Evolutionary conservation across 2,329 filamentous ascomycete genomes (phyloP), one percentile per base, ranked within the genome.

Genomic region (Myrmaecium sp.): DNA sequence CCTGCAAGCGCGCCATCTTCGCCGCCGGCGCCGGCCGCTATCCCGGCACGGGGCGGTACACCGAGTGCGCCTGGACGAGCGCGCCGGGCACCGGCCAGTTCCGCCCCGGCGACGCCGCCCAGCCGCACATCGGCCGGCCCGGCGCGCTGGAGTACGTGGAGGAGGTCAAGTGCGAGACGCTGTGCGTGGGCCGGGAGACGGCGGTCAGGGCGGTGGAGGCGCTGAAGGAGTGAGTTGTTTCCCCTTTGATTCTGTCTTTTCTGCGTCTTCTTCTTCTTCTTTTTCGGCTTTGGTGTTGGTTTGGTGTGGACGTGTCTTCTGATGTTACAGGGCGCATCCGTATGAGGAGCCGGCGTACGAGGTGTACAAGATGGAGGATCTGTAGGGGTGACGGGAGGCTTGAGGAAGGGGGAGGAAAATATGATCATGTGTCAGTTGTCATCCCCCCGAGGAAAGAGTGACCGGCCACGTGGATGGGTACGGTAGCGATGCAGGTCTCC

Each of bases 31-130:
- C 58, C 19, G 58, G 57, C 5, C 39, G 38, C 5, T 56, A 51
- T 33, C 54, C 55, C 3, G 54, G 54, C 4, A 36, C 44, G 4
- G 53, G 44, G 5, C 40, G 45, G 9, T 62, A 62, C 36, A 57
- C 49, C 1, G 54, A 61, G 37, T 49, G 43, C 27, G 52, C 49
- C 28, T 60, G 54, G 33, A 49, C 43, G 3, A n/a, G n/a, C 17
- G 47, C 52, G 1, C 34, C 49, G 4, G 75, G 74, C 4, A 67
- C 55, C 0, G 72, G 71, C 1, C 73, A 79, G 40, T 81, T 79
- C 46, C 62, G 67, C 0, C 73, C 74, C 0, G 69, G 67, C 1
- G 57, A 59, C 29, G 45, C 54, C 0, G 70, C 74, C 1, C 72
- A 71, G 25, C 74, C 74, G 3, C 52, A 69, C 39, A 69, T 78